A percentile compares a stretch with the other conserved stretches of the same genome.
Conservation (phyloP, 2,329 filamentous ascomycete genomes). For the Colletotrichum paranaense region DNA sequence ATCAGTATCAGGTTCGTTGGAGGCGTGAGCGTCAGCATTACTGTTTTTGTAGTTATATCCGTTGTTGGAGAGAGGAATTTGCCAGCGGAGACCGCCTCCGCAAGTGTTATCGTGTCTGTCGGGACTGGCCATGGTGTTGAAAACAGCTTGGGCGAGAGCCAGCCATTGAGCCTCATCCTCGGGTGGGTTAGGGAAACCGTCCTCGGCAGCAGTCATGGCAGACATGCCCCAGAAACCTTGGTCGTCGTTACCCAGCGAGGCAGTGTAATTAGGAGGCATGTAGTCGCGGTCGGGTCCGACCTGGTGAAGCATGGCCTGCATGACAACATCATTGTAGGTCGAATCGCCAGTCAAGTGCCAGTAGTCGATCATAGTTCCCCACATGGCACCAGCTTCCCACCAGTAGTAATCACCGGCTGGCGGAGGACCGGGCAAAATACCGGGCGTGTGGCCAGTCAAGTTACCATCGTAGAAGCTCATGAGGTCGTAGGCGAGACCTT, state of each 20-base stretch:
- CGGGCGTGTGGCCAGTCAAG: constrained; percentile 62
- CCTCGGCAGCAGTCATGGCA: constrained; percentile 75
- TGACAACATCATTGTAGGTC: constrained; percentile 70
- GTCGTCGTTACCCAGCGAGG: constrained; percentile 73
- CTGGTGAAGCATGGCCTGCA: constrained; percentile 68
- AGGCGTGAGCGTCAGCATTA: constrained; percentile 38
- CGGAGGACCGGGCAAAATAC: constrained; percentile 68
- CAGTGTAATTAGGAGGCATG: constrained; percentile 70
- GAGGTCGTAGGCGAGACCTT: constrained; percentile 61
- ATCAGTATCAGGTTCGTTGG: constrained; percentile 42
- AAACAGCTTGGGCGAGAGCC: constrained; percentile 76
- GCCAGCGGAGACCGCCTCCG: constrained; percentile 80
- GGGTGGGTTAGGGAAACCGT: constrained; percentile 69
- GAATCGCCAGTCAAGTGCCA: constrained; percentile 75
- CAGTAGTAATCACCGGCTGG: constrained; percentile 70
- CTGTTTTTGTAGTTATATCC: constrained; percentile 83
- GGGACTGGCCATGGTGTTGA: constrained; percentile 67
- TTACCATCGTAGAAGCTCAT: constrained; percentile 64
- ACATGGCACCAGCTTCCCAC: constrained; percentile 79
- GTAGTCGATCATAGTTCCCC: constrained; percentile 77
- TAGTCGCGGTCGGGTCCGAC: constrained; percentile 66
- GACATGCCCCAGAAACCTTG: constrained; percentile 78
- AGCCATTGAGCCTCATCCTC: constrained; percentile 68
- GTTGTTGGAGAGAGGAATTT: constrained; percentile 79
- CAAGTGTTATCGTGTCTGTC: constrained; percentile 75